Base-by-base conservation (phyloP, 2,329 filamentous ascomycete genomes). In the Clarireedia homoeocarpa region DNA sequence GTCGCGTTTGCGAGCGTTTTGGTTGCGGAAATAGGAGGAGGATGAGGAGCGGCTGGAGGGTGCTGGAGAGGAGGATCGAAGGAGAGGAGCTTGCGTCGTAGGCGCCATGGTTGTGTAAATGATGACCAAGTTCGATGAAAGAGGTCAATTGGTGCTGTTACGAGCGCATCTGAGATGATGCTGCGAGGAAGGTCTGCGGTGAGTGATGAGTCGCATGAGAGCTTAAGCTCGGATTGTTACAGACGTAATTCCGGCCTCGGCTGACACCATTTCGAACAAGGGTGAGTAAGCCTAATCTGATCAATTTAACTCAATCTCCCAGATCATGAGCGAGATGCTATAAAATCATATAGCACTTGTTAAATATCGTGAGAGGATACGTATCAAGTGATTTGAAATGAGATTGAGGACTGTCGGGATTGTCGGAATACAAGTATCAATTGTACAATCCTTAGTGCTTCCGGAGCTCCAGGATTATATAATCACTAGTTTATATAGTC, bases 1-100 rank as follows among this genome's bases (percentile, higher is more conserved):
- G 40, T 69, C 59, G 49, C 60, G 62, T 26, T 62, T 56, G 49
- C 57, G 56, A 23, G 47, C 51, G 53, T 61, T 38, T 39, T 47
- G 48, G 1, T 40, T 15, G 20, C n/a, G 46, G 10, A 34, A 15
- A 5, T 5, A 17, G 26, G 39, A 30, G 24, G 30, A 20, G 4
- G 53, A 56, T 7, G 53, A 52, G 42, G 48, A 46, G 6, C 17
- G n/a, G 15, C 27, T 44, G 2, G 53, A 55, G 47, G 53, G 42
- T 3, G 53, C 40, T 5, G 38, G 26, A 15, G 53, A 55, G 20
- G 53, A 50, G 38, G 53, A 50, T 24, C 36, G 53, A 26, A 51
- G 40, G 30, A 56, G 53, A 23, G 40, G 48, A 5, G 53, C 45
- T 14, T 27, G 48, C 15, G 38, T 44, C 34, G 53, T 50, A 14